Evolutionary conservation across 2,329 filamentous ascomycete species (phyloP), one percentile per base, ranked within the genome.

Genomic region (Cercospora nicotianae): DNA sequence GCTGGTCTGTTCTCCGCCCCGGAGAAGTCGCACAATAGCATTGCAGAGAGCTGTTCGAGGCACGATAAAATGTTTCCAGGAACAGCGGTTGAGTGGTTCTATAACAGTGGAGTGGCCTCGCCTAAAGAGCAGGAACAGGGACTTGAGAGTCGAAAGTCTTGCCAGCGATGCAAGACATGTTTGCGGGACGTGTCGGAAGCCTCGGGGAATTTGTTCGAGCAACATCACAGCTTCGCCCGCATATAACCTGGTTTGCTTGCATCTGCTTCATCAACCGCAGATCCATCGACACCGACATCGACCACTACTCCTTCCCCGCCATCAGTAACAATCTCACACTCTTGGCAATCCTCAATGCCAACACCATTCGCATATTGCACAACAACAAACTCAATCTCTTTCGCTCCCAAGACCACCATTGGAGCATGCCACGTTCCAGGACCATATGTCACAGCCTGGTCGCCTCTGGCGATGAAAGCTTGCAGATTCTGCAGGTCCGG

Each of bases 341-440:
- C 89, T 82, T 99, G 93, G 75, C 93, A 97, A 80, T 99, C 95
- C 81, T 98, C 94, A 1, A 85, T 81, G 0, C 81, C 87, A 12
- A 95, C 90, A 2, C 91, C 93, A 79, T 96, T 98, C 36, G 89
- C 89, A 81, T 91, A 95, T 82, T 98, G 94, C 72, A 91, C 87
- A 1, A 98, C 94, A 5, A 96, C 87, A 79, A 97, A 98, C 77
- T 95, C 92, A 59, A 97, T 83, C 20, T 89, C 84, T 64, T 83
- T 81, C 55, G 81, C 79, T 0, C 94, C 94, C 60, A 98, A 80
- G 16, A 92, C 93, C 13, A 93, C 91, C 94, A 99, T 98, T 0
- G 95, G 95, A 69, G 94, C 93, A 83, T 99, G 95, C 94, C 90
- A 99, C 64, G 93, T 97, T 5, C 93, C 95, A 1, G 91, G 89